Conservation (phyloP, 23 red algal species). For the Gracilaria gracilis region DNA sequence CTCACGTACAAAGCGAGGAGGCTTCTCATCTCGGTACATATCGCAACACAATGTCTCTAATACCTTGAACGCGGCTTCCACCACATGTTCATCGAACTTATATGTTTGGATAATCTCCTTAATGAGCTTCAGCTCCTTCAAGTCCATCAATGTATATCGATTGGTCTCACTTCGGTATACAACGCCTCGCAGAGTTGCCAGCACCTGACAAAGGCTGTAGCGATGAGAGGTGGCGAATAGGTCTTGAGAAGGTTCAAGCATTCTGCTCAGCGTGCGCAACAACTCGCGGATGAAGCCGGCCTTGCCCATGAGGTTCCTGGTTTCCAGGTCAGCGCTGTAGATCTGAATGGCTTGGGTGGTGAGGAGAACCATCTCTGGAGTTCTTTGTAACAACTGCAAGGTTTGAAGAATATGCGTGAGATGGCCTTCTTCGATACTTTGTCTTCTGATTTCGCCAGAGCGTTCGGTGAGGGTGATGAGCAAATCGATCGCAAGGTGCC, state of each 20-base stretch:
- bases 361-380: constrained; percentile 14
- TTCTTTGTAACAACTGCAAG: constrained; percentile 4
- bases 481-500: constrained; percentile 4
- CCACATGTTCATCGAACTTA: constrained; percentile 13
- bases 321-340: neutral
- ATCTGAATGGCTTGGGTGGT: constrained; percentile 1
- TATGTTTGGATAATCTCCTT: constrained; percentile 12
- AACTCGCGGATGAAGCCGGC: constrained; percentile 6
- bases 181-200: neutral
- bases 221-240: neutral
- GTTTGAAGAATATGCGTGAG: neutral
- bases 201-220: neutral
- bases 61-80: neutral
- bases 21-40: neutral
- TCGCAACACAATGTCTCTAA: constrained; percentile 3
- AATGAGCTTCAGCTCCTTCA: neutral
- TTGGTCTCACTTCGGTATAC: constrained; percentile 6
- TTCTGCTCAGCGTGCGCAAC: neutral
- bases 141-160: constrained; percentile 26
- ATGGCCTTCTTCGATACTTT: constrained; percentile 39
- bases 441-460: constrained; percentile 24
- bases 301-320: constrained; percentile 15
- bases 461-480: constrained; percentile 26
- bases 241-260: constrained; percentile 7
- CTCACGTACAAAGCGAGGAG: neutral